phyloP scores from a whole-genome alignment of 805 yeast species.

The Helenozyma baotianmanensis region DNA sequence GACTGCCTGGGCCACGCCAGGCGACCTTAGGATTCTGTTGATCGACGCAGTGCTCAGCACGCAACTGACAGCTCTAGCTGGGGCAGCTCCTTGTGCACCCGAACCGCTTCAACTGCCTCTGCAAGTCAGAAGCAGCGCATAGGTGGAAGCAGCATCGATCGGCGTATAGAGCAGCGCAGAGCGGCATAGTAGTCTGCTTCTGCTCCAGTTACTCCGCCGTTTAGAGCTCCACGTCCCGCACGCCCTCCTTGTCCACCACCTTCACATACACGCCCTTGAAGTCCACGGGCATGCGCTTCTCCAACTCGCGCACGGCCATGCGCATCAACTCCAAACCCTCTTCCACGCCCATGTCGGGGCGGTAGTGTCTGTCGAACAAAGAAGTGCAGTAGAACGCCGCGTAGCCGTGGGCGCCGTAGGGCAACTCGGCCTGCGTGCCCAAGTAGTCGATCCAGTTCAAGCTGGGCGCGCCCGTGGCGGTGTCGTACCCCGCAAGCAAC shows the following conservation, averaged over 20 bases:
- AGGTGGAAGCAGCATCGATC: no score
- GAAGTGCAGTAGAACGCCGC: constrained; percentile 96
- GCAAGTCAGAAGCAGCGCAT: no score
- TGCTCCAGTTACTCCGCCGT: no score
- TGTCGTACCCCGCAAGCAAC: constrained; percentile 81
- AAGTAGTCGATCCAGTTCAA: constrained; percentile 90
- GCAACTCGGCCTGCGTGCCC: constrained; percentile 86
- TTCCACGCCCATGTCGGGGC: constrained; percentile 64
- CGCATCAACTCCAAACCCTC: constrained; percentile 76
- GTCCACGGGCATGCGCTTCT: constrained; percentile 85
- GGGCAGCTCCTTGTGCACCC: no score
- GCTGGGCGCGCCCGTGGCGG: constrained; percentile 52
- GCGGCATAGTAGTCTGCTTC: no score
- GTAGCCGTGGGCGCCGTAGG: constrained; percentile 97
- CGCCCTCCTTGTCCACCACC: constrained; percentile 60
- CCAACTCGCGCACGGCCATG: constrained; percentile 72
- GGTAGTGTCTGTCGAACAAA: constrained; percentile 84
- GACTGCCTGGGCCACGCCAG: no score
- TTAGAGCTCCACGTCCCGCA: constrained; percentile 41
- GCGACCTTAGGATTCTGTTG: no score
- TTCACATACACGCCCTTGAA: constrained; percentile 81
- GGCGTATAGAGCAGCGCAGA: no score
- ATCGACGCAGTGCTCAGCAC: no score
- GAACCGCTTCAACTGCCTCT: no score
- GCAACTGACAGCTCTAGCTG: no score